Conservation (phyloP, 495 filamentous ascomycete genomes). For the Podospora australis region DNA sequence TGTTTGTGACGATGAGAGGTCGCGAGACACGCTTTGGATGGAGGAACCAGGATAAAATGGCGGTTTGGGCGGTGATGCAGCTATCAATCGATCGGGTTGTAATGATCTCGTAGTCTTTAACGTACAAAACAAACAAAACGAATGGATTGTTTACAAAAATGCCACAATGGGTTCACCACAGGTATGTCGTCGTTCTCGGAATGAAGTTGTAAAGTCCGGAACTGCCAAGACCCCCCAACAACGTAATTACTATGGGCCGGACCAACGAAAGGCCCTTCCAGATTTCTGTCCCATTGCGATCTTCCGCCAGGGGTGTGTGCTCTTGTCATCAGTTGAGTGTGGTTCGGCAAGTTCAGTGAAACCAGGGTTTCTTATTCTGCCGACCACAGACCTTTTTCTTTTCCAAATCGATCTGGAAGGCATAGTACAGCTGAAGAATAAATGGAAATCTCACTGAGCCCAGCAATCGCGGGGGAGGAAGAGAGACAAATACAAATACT, state of each 20-base stretch:
- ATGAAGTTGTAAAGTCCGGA: not conserved
- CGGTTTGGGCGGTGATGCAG: not conserved
- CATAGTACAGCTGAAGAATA: too few relatives aligned
- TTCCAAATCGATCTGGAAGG: too few relatives aligned
- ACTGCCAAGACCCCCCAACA: not conserved
- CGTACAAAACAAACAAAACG: too few relatives aligned
- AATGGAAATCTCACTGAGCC: too few relatives aligned
- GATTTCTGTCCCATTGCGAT: not conserved
- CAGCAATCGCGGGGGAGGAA: too few relatives aligned
- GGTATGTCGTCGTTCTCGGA: not conserved
- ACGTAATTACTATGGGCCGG: not conserved
- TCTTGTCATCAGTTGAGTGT: not conserved
- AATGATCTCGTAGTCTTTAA: too few relatives aligned
- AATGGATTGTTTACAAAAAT: slow-evolving; percentile 1
- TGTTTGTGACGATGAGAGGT: too few relatives aligned
- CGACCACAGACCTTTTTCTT: not conserved
- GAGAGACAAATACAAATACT: too few relatives aligned
- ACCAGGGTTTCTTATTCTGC: not conserved
- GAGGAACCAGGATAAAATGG: not conserved
- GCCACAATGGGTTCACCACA: not conserved
- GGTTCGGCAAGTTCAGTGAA: not conserved
- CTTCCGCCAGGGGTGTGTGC: not conserved
- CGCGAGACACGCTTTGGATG: too few relatives aligned
- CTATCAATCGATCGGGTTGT: not conserved
- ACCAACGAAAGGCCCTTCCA: not conserved